Conservation (phyloP, 352 stramenopile species). For the Lagenidium giganteum region DNA sequence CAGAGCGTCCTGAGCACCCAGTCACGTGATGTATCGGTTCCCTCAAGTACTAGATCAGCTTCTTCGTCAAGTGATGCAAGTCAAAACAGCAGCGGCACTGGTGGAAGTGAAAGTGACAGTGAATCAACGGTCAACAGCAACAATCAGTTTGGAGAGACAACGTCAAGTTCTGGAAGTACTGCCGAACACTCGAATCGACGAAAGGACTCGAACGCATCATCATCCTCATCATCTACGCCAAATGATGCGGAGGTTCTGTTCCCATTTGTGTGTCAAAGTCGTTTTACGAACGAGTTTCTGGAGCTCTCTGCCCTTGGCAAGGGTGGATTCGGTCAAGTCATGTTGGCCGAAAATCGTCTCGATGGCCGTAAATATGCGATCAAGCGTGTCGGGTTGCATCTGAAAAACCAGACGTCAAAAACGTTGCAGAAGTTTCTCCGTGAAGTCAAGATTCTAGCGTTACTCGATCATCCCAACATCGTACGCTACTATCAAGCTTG, state of each 20-base stretch:
- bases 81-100: conserved; percentile 1
- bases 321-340: conserved; percentile 93
- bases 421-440: conserved; percentile 91
- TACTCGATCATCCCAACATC: conserved; percentile 92
- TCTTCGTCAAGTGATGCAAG: conserved; percentile 4
- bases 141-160: conserved; percentile 2
- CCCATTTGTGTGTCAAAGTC: conserved; percentile 79
- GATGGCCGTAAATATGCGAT: conserved; percentile 93
- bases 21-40: no score
- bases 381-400: conserved; percentile 83
- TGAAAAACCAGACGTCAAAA: conserved; percentile 86
- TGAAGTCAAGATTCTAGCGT: conserved; percentile 90
- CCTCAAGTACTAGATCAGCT: conserved; percentile 1
- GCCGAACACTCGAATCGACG: conserved; percentile 15
- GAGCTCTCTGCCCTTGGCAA: conserved; percentile 86
- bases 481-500: conserved; percentile 91
- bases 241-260: conserved; percentile 73
- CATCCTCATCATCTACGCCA: conserved; percentile 34
- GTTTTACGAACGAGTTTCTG: conserved; percentile 82
- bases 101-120: conserved; percentile 6
- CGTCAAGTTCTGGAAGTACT: no score
- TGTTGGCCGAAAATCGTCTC: conserved; percentile 91
- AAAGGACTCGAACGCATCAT: conserved; percentile 47
- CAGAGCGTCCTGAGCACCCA: no score
- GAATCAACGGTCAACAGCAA: conserved; percentile 1